These are phyloP conservation scores for Pseudogymnoascus sp. DNA, from an alignment of 2,329 filamentous ascomycete species.

Conservation along the genomic window DNA sequence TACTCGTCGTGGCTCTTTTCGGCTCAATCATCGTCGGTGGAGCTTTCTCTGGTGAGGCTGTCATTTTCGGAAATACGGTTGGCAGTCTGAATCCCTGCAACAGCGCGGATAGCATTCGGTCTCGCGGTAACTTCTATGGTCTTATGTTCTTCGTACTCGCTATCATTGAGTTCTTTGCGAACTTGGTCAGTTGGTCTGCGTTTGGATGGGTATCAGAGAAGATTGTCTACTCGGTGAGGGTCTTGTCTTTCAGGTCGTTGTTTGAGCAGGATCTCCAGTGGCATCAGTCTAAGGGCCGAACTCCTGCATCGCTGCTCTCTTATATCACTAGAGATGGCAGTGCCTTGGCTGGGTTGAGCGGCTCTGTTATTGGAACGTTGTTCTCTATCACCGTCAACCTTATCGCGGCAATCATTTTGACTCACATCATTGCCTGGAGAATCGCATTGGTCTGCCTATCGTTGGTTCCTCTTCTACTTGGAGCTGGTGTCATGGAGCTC, in stretches of 20 bases:
- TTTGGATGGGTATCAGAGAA: constrained; percentile 53
- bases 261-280: constrained; percentile 59
- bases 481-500: constrained; percentile 60
- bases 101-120: constrained; percentile 18
- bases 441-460: constrained; percentile 64
- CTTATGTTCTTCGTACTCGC: constrained; percentile 41
- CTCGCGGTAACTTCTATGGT: constrained; percentile 30
- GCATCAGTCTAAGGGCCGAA: constrained; percentile 60
- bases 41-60: constrained; percentile 43
- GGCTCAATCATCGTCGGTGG: constrained; percentile 46
- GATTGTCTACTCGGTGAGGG: constrained; percentile 52
- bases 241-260: constrained; percentile 54
- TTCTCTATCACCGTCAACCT: constrained; percentile 62
- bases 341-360: constrained; percentile 57
- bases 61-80: constrained; percentile 46
- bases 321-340: constrained; percentile 63
- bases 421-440: constrained; percentile 65
- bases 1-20: constrained; percentile 33
- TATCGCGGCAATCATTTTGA: constrained; percentile 56
- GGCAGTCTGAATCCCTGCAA: constrained; percentile 40
- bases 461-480: constrained; percentile 58
- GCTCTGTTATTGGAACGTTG: constrained; percentile 59
- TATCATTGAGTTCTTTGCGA: constrained; percentile 51
- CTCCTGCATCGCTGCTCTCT: constrained; percentile 52
- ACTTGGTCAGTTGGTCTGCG: constrained; percentile 46